Conservation (phyloP, 2,329 filamentous ascomycete species). For the Colletotrichum coccodes region DNA sequence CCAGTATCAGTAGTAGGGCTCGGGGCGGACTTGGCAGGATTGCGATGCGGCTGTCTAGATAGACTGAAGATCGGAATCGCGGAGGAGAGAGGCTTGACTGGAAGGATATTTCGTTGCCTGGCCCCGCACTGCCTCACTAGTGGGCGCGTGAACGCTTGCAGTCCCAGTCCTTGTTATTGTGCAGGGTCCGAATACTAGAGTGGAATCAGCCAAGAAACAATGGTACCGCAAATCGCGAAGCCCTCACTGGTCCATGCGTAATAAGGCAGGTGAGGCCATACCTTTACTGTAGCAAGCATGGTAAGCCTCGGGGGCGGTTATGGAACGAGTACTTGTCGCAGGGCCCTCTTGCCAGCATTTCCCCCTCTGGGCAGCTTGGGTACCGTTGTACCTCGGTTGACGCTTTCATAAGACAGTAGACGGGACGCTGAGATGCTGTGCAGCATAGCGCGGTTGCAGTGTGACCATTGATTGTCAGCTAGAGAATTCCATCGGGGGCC, state of each 20-base stretch:
- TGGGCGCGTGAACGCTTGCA: slow-evolving; percentile 31
- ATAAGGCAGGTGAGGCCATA: slow-evolving; percentile 16
- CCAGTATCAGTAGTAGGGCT: slow-evolving; percentile 3
- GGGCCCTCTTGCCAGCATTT: background rate
- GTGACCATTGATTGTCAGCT: slow-evolving; percentile 3
- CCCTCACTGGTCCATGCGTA: slow-evolving; percentile 22
- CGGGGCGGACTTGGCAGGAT: slow-evolving; percentile 29
- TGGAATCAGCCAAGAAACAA: slow-evolving; percentile 31
- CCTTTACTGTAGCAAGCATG: background rate
- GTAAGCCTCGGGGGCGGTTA: background rate
- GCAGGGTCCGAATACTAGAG: slow-evolving; percentile 26
- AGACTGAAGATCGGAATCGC: slow-evolving; percentile 33
- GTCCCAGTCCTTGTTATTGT: slow-evolving; percentile 24
- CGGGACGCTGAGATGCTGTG: background rate
- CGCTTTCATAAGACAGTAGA: background rate
- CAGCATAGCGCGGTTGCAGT: slow-evolving; percentile 16
- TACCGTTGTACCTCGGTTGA: slow-evolving; percentile 1
- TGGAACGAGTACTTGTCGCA: background rate
- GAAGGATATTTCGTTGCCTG: slow-evolving; percentile 31
- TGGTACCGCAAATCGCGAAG: slow-evolving; percentile 24
- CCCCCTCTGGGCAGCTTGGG: background rate
- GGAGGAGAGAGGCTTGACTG: slow-evolving; percentile 30
- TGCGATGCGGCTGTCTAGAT: slow-evolving; percentile 29
- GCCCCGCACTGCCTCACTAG: slow-evolving; percentile 33
- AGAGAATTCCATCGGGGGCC: slow-evolving; percentile 13